Evolutionary conservation across 768 basidiomycete genomes (phyloP).

Genomic region (Boletus reticuloceps): DNA sequence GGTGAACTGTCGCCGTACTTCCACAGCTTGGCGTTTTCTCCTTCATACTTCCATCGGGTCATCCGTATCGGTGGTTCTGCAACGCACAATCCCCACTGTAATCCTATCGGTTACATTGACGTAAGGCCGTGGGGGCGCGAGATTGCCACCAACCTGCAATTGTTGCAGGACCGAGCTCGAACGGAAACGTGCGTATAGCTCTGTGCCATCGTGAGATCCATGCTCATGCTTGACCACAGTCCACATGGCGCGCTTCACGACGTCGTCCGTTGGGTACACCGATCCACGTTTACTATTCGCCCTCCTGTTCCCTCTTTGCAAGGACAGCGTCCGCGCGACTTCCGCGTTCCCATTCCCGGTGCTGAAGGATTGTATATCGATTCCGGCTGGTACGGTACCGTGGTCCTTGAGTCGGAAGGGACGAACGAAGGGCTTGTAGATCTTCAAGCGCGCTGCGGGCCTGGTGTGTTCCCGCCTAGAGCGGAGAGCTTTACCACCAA

Average conservation of each 20-base stretch:
- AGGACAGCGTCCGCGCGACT: conserved; percentile 27
- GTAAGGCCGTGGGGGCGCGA: conserved; percentile 77
- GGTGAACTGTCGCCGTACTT: conserved; percentile 82
- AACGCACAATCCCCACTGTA: conserved; percentile 43
- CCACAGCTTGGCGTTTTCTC: conserved; percentile 76
- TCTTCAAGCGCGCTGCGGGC: conserved; percentile 70
- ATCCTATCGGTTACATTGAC: conserved; percentile 71
- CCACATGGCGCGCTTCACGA: conserved; percentile 77
- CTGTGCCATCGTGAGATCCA: neutral
- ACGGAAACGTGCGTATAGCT: conserved; percentile 70
- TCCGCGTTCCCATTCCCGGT: conserved; percentile 51
- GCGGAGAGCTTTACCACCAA: conserved; percentile 37
- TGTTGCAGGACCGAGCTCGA: conserved; percentile 72
- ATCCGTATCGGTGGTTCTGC: conserved; percentile 51
- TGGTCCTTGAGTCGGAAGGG: conserved; percentile 83
- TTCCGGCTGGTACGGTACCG: conserved; percentile 77
- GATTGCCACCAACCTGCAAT: conserved; percentile 67
- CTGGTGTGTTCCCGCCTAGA: conserved; percentile 62
- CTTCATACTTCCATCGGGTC: conserved; percentile 87
- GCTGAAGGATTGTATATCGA: conserved; percentile 60
- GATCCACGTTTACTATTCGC: conserved; percentile 70
- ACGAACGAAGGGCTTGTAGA: conserved; percentile 84
- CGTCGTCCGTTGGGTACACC: conserved; percentile 83
- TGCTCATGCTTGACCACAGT: conserved; percentile 35
- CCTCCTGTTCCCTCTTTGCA: conserved; percentile 39